Evolutionary conservation across 208 protist species (phyloP), one percentile per base, ranked within the genome.

Genomic region (Trichomonas vaginalis): DNA sequence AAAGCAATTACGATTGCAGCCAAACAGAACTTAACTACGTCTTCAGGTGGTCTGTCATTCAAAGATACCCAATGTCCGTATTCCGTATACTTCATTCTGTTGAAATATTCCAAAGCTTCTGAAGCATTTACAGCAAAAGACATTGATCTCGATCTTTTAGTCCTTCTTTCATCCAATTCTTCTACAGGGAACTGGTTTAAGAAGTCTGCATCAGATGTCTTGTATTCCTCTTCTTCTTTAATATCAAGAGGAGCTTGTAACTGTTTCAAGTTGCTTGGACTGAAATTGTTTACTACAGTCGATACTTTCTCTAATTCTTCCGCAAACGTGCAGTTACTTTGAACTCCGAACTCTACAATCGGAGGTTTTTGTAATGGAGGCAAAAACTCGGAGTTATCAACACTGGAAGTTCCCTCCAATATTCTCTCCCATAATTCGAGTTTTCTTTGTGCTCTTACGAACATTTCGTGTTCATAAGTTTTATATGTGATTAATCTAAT

Each of bases 381-480:
- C 0, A 48, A 2, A 48, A 48, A n/a, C 12, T 56, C 12, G 4
- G 15, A 32, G 2, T 23, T 92, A 35, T 51, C 86, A 37, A 51
- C n/a, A 51, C 48, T 9, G 12, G 15, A 23, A 39, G 42, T 51
- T 48, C 15, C 42, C 0, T 45, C 86, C 0, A 92, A 32, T n/a
- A 92, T 35, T 27, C 15, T 92, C 15, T 15, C 21, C 86, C 86
- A 92, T 39, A 92, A 21, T 35, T 42, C 86, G 2, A 99, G 96
- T 96, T 99, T 99, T 47, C 97, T 47, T 96, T 98, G 98, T 27
- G 98, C 98, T 35, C 97, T 96, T 62, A 98, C 95, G 21, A 99
- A 96, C 92, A 99, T 98, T 56, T 97, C 96, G 95, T 99, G 98
- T 96, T 99, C 98, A 80, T 99, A 97, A 10, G 98, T 99, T 86